Conservation (phyloP, 306 rosid species). For the Rosa rugosa region DNA sequence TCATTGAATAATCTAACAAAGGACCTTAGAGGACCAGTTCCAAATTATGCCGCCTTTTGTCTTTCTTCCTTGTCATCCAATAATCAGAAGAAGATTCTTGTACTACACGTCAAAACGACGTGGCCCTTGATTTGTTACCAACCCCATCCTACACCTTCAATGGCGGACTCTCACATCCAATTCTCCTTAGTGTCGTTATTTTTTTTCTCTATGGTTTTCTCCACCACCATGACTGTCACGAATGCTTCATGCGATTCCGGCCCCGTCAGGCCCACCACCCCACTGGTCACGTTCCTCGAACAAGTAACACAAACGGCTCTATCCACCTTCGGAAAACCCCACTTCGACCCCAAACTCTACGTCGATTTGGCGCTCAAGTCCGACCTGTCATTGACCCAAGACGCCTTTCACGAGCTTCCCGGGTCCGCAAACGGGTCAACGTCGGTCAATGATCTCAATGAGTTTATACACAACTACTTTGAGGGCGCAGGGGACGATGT, state of each 20-base stretch:
- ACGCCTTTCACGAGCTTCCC: constrained; percentile 50
- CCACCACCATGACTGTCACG: constrained; percentile 9
- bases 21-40: not conserved
- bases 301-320: constrained; percentile 55
- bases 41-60: constrained; percentile 12
- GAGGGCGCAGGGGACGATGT: constrained; percentile 69
- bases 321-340: constrained; percentile 32
- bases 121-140: not conserved
- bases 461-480: constrained; percentile 40
- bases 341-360: constrained; percentile 72
- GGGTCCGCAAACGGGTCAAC: constrained; percentile 38
- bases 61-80: not conserved
- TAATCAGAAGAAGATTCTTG: too few relatives aligned
- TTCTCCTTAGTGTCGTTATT: not conserved
- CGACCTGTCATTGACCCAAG: constrained; percentile 34
- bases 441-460: constrained; percentile 28
- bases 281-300: constrained; percentile 61
- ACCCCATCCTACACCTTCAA: not conserved
- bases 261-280: constrained; percentile 40
- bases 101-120: not conserved
- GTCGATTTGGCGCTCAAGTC: constrained; percentile 68
- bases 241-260: constrained; percentile 18
- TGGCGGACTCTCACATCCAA: not conserved
- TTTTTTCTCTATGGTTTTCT: not conserved
- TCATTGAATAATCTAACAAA: not conserved